Percentiles rank a stretch among this genome's conserved stretches.
These are phyloP conservation scores for Physocladia obscura DNA, from an alignment of 192 early-diverging fungal genomes.

Conservation along the genomic window DNA sequence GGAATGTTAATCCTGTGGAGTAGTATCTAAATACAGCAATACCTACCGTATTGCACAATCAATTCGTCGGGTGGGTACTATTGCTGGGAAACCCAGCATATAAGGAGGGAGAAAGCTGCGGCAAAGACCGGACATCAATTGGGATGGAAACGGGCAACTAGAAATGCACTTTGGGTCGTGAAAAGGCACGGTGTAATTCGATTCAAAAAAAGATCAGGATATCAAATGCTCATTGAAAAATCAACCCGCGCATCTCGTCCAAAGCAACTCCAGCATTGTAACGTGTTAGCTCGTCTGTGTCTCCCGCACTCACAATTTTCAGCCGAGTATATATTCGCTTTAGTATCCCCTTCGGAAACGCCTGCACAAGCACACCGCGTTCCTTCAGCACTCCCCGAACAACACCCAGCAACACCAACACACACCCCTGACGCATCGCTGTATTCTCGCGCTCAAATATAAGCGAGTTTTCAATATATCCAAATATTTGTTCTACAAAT, in stretches of 20 bases:
- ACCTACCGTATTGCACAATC: too few relatives aligned
- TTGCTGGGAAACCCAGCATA: too few relatives aligned
- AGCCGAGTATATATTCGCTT: conserved; percentile 58
- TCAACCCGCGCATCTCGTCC: conserved; percentile 64
- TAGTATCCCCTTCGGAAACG: conserved; percentile 60
- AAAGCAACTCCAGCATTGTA: conserved; percentile 71
- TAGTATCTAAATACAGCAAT: too few relatives aligned
- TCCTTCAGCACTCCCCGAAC: conserved; percentile 63
- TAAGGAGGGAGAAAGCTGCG: too few relatives aligned
- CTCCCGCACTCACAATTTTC: conserved; percentile 61
- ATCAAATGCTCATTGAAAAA: too few relatives aligned
- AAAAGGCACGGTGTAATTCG: too few relatives aligned
- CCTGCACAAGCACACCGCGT: background rate
- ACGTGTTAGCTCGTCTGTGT: conserved; percentile 71
- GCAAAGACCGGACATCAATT: too few relatives aligned
- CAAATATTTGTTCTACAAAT: conserved; percentile 65
- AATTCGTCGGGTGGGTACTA: too few relatives aligned
- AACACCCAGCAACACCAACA: conserved; percentile 66
- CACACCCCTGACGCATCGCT: conserved; percentile 71
- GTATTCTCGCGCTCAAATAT: conserved; percentile 55
- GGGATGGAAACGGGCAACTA: too few relatives aligned
- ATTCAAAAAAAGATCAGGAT: too few relatives aligned
- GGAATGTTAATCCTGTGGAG: too few relatives aligned
- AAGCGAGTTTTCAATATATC: conserved; percentile 70
- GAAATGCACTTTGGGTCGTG: too few relatives aligned